phyloP scores from a whole-genome alignment of 805 yeast genomes.

The Tetrapisispora namnaoensis region DNA sequence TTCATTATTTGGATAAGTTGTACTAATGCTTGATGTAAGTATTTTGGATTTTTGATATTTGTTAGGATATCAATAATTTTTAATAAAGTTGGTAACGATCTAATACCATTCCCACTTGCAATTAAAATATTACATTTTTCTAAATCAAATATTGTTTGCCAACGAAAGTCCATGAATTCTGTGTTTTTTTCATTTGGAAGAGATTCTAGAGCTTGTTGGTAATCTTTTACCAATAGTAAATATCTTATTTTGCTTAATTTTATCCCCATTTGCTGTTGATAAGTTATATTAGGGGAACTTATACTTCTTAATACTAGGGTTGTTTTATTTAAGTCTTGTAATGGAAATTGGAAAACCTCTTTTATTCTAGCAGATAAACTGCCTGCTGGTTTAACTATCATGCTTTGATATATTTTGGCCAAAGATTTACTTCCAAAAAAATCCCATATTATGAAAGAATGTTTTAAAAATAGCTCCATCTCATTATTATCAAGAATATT shows the following conservation, averaged over 20 bases:
- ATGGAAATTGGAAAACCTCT: slow-evolving; percentile 2
- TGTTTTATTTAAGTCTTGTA: background rate
- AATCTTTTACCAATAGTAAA: slow-evolving; percentile 27
- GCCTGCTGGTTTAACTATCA: background rate
- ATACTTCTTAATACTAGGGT: slow-evolving; percentile 11
- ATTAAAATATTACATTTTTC: slow-evolving; percentile 26
- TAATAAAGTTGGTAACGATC: slow-evolving; percentile 41
- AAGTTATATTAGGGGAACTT: slow-evolving; percentile 27
- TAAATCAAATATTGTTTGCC: slow-evolving; percentile 22
- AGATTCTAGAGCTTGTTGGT: slow-evolving; percentile 20
- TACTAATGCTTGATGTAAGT: slow-evolving; percentile 39
- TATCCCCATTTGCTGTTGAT: slow-evolving; percentile 33
- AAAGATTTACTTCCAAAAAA: slow-evolving; percentile 14
- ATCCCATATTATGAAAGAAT: slow-evolving; percentile 12
- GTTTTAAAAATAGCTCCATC: background rate
- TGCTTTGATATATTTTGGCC: slow-evolving; percentile 10
- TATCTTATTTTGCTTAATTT: slow-evolving; percentile 34
- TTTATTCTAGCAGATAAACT: slow-evolving; percentile 7
- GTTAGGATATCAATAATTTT: slow-evolving; percentile 43
- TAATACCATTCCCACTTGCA: slow-evolving; percentile 35
- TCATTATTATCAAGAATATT: slow-evolving; percentile 19
- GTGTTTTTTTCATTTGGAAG: slow-evolving; percentile 14
- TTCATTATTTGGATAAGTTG: slow-evolving; percentile 38
- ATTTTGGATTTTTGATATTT: slow-evolving; percentile 35
- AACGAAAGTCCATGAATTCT: slow-evolving; percentile 14